Percentiles rank a stretch among this genome's conserved stretches.
Conservation (phyloP, 2,329 filamentous ascomycete genomes). For the Nemania abortiva region DNA sequence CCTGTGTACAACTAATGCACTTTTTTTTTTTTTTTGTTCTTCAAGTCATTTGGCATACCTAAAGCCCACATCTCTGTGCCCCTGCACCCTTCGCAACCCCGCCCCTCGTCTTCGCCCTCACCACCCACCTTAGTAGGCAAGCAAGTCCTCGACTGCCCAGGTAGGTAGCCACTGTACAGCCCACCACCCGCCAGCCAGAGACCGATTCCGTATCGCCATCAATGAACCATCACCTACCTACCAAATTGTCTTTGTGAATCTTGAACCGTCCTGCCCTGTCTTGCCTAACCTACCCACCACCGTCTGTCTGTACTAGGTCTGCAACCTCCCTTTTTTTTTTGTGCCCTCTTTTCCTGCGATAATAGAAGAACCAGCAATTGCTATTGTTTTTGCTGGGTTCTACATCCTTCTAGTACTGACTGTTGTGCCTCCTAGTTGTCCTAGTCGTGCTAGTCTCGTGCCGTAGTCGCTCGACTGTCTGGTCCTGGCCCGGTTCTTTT, state of each 20-base stretch:
- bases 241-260: neutral
- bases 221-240: constrained; percentile 17
- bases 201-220: constrained; percentile 15
- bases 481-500: constrained; percentile 28
- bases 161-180: constrained; percentile 10
- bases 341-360: neutral
- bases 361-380: constrained; percentile 10
- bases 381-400: constrained; percentile 26
- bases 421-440: constrained; percentile 10
- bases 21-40: constrained; percentile 28
- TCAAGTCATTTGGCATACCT: constrained; percentile 34
- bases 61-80: constrained; percentile 31
- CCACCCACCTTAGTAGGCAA: neutral
- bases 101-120: constrained; percentile 37
- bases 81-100: constrained; percentile 41
- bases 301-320: constrained; percentile 23
- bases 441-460: constrained; percentile 29
- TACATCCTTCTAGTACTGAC: constrained; percentile 29
- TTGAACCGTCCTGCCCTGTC: constrained; percentile 9
- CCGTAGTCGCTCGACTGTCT: constrained; percentile 32
- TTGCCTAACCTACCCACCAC: constrained; percentile 28
- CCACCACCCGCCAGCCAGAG: constrained; percentile 30
- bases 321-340: constrained; percentile 19
- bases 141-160: constrained; percentile 16
- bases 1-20: neutral